These are phyloP conservation scores for Seiridium unicorne DNA, from an alignment of 2,329 filamentous ascomycete genomes.

Conservation along the genomic window DNA sequence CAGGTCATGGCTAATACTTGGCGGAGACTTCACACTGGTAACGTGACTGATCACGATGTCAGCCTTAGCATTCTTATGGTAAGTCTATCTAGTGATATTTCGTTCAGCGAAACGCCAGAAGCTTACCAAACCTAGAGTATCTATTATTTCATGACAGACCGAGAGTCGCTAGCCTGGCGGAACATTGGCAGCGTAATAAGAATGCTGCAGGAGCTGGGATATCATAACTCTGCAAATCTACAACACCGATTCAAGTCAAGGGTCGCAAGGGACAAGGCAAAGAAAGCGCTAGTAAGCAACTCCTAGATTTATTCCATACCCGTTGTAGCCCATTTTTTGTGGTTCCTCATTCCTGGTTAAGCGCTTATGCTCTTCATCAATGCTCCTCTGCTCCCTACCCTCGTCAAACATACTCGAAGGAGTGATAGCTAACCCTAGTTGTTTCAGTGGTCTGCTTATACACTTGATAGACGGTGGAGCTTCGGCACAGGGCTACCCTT, in stretches of 20 bases:
- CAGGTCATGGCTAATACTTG: background rate
- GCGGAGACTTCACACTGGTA: background rate
- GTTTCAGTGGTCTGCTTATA: slow-evolving; percentile 3
- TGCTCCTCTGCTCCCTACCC: no score
- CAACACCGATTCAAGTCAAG: slow-evolving; percentile 12
- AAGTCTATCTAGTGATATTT: background rate
- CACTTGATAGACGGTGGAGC: slow-evolving; percentile 6
- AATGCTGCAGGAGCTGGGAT: slow-evolving; percentile 4
- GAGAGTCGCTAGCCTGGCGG: slow-evolving; percentile 4
- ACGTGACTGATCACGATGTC: background rate
- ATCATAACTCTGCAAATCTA: slow-evolving; percentile 28
- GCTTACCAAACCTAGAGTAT: background rate
- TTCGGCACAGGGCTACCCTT: slow-evolving; percentile 6
- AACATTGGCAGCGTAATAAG: background rate
- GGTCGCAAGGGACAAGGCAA: background rate
- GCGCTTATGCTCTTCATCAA: no score
- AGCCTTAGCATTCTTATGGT: background rate
- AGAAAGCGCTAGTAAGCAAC: background rate
- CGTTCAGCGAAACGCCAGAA: background rate
- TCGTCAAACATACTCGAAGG: no score
- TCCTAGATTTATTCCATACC: no score
- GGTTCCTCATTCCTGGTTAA: no score
- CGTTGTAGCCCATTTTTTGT: no score
- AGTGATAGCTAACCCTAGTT: no score
- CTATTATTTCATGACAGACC: slow-evolving; percentile 7